A percentile compares a stretch with the other conserved stretches of the same genome.
Conservation (phyloP, 2,329 filamentous ascomycete genomes). For the Calonectria multiphialidica region DNA sequence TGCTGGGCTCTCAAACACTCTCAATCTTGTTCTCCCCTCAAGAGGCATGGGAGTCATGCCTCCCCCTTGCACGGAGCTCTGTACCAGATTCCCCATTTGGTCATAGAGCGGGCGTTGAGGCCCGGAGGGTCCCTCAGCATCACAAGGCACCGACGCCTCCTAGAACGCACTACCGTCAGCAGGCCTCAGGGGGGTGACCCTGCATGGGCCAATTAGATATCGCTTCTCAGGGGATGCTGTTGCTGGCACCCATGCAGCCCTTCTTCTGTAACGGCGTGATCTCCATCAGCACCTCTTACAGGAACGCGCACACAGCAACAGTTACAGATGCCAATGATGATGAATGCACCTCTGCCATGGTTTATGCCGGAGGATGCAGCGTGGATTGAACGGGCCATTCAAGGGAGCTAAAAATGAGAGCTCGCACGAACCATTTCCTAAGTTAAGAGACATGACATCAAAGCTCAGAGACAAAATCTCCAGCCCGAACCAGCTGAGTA, state of each 20-base stretch:
- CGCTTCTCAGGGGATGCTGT: constrained; percentile 38
- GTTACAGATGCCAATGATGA: constrained; percentile 9
- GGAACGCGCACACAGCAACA: constrained; percentile 4
- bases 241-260: constrained; percentile 33
- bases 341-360: constrained; percentile 14
- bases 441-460: neutral
- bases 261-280: constrained; percentile 40
- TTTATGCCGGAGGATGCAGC: constrained; percentile 2
- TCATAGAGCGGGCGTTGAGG: constrained; percentile 39
- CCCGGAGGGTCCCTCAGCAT: constrained; percentile 13
- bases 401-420: neutral
- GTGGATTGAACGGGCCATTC: neutral
- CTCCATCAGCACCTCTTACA: constrained; percentile 23
- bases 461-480: constrained; percentile 9
- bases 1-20: constrained; percentile 15
- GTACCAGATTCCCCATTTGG: constrained; percentile 32
- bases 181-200: constrained; percentile 18
- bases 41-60: constrained; percentile 18
- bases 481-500: neutral
- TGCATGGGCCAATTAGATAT: constrained; percentile 37
- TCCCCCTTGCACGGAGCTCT: constrained; percentile 19
- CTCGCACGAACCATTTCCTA: neutral
- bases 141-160: constrained; percentile 21
- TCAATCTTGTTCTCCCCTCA: constrained; percentile 4
- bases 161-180: constrained; percentile 23